Evolutionary conservation across 371 early-diverging fungal species (phyloP), one percentile per base, ranked within the genome.

Genomic region (Parasitella parasitica): DNA sequence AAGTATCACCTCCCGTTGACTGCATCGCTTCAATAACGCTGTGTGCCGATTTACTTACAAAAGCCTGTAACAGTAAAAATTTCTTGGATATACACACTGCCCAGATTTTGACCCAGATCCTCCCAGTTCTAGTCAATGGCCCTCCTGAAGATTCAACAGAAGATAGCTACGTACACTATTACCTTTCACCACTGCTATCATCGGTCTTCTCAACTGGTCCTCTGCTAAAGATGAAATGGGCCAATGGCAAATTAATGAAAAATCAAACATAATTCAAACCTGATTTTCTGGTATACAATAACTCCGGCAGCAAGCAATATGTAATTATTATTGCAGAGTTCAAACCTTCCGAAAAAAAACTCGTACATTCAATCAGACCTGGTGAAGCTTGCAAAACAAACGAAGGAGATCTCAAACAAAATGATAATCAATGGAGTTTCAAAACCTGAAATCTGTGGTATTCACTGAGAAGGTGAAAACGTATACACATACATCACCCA

Each of bases 221-320:
- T 9, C 32, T 28, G 3, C 16, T 63, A 15, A 55, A 56, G 16
- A 49, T 63, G 50, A 55, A 63, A 63, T 63, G 51, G 51, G 64
- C 64, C 13, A 57, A 63, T 35, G 57, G 52, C 18, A 39, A 57
- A 38, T 26, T 57, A n/a, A n/a, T 34, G n/a, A 22, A 54, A 46
- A 48, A 15, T 41, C 24, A 34, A 2, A 52, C 28, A 28, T 32
- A 3, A 50, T 58, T 13, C 54, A 59, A 58, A 30, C 65, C 55
- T 6, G 59, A 64, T 16, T 64, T 64, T 30, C 16, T 22, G 16
- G 65, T 59, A n/a, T n/a, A n/a, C n/a, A n/a, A n/a, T n/a, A n/a
- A n/a, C n/a, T n/a, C n/a, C n/a, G n/a, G n/a, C n/a, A n/a, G n/a
- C n/a, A n/a, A n/a, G n/a, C n/a, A n/a, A n/a, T n/a, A n/a, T n/a